phyloP scores from a whole-genome alignment of 345 rosid genomes.

The Eucalyptus curtisii region DNA sequence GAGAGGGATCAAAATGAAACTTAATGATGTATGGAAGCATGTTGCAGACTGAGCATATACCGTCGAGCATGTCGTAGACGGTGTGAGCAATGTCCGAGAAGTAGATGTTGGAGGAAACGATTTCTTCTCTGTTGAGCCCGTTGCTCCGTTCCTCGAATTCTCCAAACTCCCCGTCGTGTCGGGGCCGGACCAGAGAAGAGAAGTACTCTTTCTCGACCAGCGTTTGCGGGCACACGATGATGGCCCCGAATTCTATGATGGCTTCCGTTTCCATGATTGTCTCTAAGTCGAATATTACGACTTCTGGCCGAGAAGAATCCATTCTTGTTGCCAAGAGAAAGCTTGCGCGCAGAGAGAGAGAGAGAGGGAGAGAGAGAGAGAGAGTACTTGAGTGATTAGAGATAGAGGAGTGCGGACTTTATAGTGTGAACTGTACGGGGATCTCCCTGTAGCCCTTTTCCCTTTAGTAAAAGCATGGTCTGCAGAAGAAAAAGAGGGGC shows the following conservation, averaged over 20 bases:
- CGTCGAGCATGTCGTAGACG: neutral
- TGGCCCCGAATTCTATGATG: neutral
- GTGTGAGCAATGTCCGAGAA: neutral
- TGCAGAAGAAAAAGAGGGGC: neutral
- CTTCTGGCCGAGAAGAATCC: neutral
- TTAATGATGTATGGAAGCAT: no score
- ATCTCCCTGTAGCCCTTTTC: neutral
- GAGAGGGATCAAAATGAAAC: no score
- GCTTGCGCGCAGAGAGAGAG: neutral
- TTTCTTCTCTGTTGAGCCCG: neutral
- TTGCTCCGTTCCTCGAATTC: neutral
- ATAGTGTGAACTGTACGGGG: neutral
- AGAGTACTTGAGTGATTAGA: neutral
- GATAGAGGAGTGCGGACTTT: neutral
- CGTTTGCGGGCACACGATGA: neutral
- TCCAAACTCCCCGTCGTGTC: neutral
- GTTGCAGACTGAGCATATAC: neutral
- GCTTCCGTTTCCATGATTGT: neutral
- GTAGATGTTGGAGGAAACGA: neutral
- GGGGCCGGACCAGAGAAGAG: neutral
- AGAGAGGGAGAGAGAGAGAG: neutral
- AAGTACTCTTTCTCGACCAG: neutral
- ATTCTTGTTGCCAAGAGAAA: neutral
- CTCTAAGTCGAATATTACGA: neutral
- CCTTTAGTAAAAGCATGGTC: neutral